phyloP scores from a whole-genome alignment of 2,329 filamentous ascomycete genomes.

The Metarhizium brunneum region DNA sequence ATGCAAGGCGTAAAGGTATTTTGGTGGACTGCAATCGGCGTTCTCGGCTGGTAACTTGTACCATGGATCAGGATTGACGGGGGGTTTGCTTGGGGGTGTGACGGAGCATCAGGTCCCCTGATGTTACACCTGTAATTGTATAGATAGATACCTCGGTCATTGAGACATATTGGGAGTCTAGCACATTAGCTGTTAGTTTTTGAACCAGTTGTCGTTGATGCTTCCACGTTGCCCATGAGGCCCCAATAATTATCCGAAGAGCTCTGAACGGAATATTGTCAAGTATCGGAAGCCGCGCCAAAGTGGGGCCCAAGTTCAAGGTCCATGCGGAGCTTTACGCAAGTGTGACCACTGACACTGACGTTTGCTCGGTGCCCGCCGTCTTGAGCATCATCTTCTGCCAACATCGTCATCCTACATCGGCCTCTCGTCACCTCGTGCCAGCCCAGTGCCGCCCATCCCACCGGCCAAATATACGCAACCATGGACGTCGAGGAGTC shows the following conservation, averaged over 20 bases:
- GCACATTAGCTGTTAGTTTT: not conserved
- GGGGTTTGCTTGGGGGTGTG: not conserved
- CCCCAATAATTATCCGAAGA: no score
- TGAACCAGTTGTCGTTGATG: not conserved
- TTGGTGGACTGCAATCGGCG: not conserved
- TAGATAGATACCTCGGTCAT: not conserved
- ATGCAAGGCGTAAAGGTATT: conserved; percentile 1
- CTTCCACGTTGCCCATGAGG: no score
- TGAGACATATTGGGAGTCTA: not conserved
- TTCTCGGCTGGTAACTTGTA: not conserved
- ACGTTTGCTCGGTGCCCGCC: conserved; percentile 2
- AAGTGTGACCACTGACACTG: conserved; percentile 1
- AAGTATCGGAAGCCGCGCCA: not conserved
- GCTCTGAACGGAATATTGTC: no score
- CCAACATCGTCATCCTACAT: not conserved
- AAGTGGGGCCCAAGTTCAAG: conserved; percentile 2
- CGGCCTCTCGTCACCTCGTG: not conserved
- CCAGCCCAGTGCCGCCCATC: not conserved
- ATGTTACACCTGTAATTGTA: not conserved
- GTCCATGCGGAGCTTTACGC: conserved; percentile 2
- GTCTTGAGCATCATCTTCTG: conserved; percentile 1
- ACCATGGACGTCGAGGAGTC: conserved; percentile 43
- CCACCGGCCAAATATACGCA: conserved; percentile 6
- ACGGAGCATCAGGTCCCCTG: not conserved
- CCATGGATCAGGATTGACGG: not conserved